Evolutionary conservation across 371 early-diverging fungal genomes (phyloP), one percentile per base, ranked within the genome.

Genomic region (Mortierella sp.): DNA sequence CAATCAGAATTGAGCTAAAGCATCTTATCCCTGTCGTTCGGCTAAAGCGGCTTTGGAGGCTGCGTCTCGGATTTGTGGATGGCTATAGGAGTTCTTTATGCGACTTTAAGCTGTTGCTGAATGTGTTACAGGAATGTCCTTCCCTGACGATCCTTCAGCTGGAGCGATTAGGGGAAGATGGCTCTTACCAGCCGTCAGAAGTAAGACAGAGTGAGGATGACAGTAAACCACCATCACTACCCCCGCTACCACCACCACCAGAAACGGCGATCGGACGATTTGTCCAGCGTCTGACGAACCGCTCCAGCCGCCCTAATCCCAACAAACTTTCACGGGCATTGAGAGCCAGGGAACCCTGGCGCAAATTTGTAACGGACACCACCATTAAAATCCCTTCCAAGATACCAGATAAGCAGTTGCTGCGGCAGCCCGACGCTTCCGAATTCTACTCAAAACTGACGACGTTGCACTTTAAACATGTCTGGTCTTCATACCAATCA

Each of bases 281-380:
- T 9, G 28, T 12, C 28, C 54, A 54, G 18, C 54, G n/a, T 11
- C 32, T 59, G 11, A 28, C 16, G 59, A 26, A 64, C 47, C 51
- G 22, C 52, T 24, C 18, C 45, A 47, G 30, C 62, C 18, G n/a
- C 20, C 35, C 11, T 18, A 30, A 43, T 43, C 18, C 24, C 49
- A 49, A 58, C 30, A 43, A 5, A 9, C 40, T 43, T 12, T 12
- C 54, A n/a, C 18, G 28, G 35, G 54, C 16, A 43, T 14, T 45
- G n/a, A 9, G 39, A 30, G 30, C 30, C 4, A 49, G 26, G 61
- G 77, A 76, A 24, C 71, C 77, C 20, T 72, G 78, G 78, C 62
- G 78, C 0, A 68, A 69, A 35, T 66, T 72, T 28, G 20, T 66
- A 22, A 32, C 3, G 22, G 52, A 62, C 12, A 39, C 26, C 20